Conservation (phyloP, 495 filamentous ascomycete genomes). For the Neurospora hispaniola region DNA sequence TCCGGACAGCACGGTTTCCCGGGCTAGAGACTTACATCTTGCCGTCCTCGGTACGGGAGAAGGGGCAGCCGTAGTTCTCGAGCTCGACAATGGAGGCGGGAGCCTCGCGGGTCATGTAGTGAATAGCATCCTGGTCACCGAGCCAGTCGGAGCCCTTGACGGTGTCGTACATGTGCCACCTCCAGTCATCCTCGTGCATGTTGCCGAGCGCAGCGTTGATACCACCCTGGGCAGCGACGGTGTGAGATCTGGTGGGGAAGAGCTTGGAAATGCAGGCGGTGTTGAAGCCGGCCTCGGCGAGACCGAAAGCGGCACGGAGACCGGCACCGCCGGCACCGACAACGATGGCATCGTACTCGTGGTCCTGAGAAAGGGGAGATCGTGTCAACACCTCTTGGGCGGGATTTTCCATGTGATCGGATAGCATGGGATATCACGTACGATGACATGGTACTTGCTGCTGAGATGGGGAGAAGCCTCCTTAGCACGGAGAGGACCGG, state of each 20-base stretch:
- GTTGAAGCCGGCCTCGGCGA: conserved; percentile 96
- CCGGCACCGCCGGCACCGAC: conserved; percentile 91
- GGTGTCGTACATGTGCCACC: conserved; percentile 99
- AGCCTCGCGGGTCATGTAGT: conserved; percentile 97
- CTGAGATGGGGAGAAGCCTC: conserved; percentile 76
- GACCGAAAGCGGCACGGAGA: conserved; percentile 88
- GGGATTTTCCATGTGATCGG: neutral
- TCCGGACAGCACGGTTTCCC: neutral
- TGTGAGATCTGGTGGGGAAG: conserved; percentile 92
- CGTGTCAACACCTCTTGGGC: conserved; percentile 14
- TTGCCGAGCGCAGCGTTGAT: conserved; percentile 97
- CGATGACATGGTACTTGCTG: conserved; percentile 84
- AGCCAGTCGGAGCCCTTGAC: conserved; percentile 99
- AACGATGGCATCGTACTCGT: conserved; percentile 71
- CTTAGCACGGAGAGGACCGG: conserved; percentile 77
- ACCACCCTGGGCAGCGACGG: conserved; percentile 86
- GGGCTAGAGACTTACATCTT: conserved; percentile 51
- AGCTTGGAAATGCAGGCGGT: conserved; percentile 97
- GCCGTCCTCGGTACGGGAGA: conserved; percentile 93
- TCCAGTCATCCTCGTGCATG: conserved; percentile 83
- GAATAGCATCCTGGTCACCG: conserved; percentile 96
- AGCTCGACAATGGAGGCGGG: conserved; percentile 86
- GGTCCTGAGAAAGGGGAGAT: conserved; percentile 29
- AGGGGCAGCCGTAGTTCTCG: conserved; percentile 95
- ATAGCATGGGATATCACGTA: conserved; percentile 42